A percentile compares a stretch with the other conserved stretches of the same genome.
Evolutionary conservation across 257 asterid genomes (phyloP).

Genomic region (Paulownia fortunei): DNA sequence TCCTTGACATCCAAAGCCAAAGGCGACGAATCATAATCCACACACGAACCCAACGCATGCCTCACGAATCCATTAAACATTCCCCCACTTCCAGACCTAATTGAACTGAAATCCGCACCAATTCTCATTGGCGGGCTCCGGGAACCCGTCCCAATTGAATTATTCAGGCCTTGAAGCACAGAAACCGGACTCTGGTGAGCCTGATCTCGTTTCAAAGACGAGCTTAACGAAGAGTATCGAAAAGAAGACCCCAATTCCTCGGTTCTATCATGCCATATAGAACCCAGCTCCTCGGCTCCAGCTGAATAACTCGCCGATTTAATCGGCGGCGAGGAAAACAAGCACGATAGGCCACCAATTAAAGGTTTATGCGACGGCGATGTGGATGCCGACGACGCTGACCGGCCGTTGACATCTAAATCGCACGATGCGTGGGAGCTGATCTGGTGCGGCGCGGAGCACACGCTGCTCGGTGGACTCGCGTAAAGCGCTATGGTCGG

Average conservation of each 20-base stretch:
- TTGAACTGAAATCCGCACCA: conserved; percentile 54
- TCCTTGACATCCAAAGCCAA: conserved; percentile 50
- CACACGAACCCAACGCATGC: conserved; percentile 74
- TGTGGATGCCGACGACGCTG: conserved; percentile 65
- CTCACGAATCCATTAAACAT: conserved; percentile 74
- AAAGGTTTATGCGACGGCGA: conserved; percentile 65
- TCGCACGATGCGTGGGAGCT: conserved; percentile 73
- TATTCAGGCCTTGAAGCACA: conserved; percentile 76
- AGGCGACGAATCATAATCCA: conserved; percentile 61
- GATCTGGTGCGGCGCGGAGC: conserved; percentile 83
- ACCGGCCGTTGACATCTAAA: conserved; percentile 65
- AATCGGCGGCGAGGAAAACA: conserved; percentile 62
- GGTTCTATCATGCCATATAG: conserved; percentile 81
- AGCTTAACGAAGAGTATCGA: conserved; percentile 66
- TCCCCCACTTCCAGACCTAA: conserved; percentile 58
- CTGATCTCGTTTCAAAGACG: conserved; percentile 76
- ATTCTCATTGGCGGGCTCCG: conserved; percentile 66
- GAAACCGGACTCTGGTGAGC: conserved; percentile 93
- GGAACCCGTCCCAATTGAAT: conserved; percentile 54
- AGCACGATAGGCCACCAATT: conserved; percentile 69
- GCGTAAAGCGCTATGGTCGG: conserved; percentile 90
- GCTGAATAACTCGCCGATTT: conserved; percentile 63
- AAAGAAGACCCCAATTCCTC: conserved; percentile 76
- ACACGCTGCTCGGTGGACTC: conserved; percentile 77
- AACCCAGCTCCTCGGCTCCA: conserved; percentile 68